Conservation (phyloP, 2,329 filamentous ascomycete species). For the Simplicillium aogashimaense region DNA sequence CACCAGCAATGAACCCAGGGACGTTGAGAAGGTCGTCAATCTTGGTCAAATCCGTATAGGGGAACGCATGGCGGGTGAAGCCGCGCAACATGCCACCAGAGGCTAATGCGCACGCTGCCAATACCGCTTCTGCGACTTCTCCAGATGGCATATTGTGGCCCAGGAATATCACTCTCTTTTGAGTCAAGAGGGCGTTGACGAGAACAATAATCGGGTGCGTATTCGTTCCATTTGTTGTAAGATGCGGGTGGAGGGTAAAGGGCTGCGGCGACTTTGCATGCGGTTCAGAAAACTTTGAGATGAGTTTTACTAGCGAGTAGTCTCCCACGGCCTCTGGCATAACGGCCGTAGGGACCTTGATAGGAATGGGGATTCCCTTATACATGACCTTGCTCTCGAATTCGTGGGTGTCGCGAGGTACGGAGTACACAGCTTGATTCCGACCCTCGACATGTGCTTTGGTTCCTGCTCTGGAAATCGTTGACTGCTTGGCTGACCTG, state of each 20-base stretch:
- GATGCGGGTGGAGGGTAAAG: constrained; percentile 78
- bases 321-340: constrained; percentile 95
- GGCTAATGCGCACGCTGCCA: constrained; percentile 89
- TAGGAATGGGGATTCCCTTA: constrained; percentile 90
- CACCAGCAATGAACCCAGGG: constrained; percentile 93
- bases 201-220: constrained; percentile 95
- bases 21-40: constrained; percentile 94
- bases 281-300: constrained; percentile 81
- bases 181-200: constrained; percentile 86
- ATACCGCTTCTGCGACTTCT: constrained; percentile 93
- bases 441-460: constrained; percentile 51
- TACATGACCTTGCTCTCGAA: constrained; percentile 94
- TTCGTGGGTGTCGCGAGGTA: constrained; percentile 92
- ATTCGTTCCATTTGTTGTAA: constrained; percentile 80
- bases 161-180: constrained; percentile 92
- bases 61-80: constrained; percentile 93
- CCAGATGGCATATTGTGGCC: constrained; percentile 92
- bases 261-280: constrained; percentile 77
- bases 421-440: constrained; percentile 51
- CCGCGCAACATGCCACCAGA: constrained; percentile 88
- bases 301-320: constrained; percentile 94
- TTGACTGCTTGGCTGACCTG: constrained; percentile 34
- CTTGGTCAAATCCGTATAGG: constrained; percentile 95
- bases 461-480: constrained; percentile 50
- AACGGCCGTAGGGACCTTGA: constrained; percentile 89